Evolutionary conservation across 768 basidiomycete species (phyloP).

Genomic region (Chalciporus chontae): DNA sequence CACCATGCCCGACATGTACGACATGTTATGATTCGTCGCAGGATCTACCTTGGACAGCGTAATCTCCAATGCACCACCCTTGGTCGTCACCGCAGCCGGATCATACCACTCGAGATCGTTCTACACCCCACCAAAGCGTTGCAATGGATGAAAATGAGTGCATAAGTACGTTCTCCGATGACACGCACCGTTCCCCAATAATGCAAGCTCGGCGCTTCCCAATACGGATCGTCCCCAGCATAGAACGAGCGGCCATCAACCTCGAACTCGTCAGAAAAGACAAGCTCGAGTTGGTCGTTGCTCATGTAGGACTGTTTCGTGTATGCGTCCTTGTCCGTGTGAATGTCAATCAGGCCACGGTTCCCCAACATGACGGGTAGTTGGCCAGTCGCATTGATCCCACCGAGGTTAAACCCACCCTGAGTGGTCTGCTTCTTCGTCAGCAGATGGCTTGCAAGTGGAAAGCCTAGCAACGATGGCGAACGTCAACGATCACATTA

Average conservation of each 20-base stretch:
- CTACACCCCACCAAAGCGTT: constrained; percentile 5
- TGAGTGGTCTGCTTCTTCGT: constrained; percentile 37
- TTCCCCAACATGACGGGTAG: constrained; percentile 40
- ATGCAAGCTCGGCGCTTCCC: constrained; percentile 52
- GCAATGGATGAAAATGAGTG: background rate
- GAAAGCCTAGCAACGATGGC: constrained; percentile 37
- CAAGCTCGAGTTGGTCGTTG: constrained; percentile 41
- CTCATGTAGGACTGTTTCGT: constrained; percentile 38
- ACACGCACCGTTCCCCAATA: constrained; percentile 59
- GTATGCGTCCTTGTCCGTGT: constrained; percentile 48
- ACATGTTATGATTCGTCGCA: constrained; percentile 42
- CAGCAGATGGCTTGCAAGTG: constrained; percentile 46
- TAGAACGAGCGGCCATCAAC: constrained; percentile 67
- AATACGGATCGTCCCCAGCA: constrained; percentile 66
- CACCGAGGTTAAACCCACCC: constrained; percentile 71
- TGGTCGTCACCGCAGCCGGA: constrained; percentile 49
- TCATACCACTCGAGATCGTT: constrained; percentile 59
- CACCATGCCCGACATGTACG: constrained; percentile 42
- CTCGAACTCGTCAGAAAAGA: constrained; percentile 85
- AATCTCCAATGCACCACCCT: constrained; percentile 47
- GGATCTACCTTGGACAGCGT: constrained; percentile 43
- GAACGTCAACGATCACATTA: background rate
- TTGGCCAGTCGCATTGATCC: constrained; percentile 72
- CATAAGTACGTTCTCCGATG: no score
- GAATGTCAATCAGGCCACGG: constrained; percentile 49